phyloP scores from a whole-genome alignment of 2,329 filamentous ascomycete species.

The Arachnopeziza araneosa region DNA sequence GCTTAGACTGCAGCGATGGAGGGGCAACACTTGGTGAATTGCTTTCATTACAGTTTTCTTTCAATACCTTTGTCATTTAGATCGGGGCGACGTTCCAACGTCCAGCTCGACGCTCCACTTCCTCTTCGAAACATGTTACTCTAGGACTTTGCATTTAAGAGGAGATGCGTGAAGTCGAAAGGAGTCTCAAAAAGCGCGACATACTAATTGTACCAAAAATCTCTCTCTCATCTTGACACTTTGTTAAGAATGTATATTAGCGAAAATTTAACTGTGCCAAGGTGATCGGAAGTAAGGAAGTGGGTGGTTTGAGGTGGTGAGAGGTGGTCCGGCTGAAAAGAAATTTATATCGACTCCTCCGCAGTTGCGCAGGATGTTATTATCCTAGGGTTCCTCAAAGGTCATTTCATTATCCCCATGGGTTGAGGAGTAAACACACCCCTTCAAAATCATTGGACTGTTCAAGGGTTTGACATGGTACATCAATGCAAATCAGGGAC shows the following conservation, averaged over 20 bases:
- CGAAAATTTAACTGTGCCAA: background rate
- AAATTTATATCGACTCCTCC: background rate
- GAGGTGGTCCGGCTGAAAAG: background rate
- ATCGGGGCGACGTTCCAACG: too few relatives aligned
- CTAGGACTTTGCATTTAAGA: too few relatives aligned
- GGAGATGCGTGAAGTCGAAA: slow-evolving; percentile 4
- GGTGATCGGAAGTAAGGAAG: background rate
- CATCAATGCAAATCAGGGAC: background rate
- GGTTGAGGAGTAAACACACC: background rate
- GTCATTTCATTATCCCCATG: too few relatives aligned
- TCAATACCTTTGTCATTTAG: too few relatives aligned
- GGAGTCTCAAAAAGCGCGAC: slow-evolving; percentile 1
- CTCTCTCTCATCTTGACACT: background rate
- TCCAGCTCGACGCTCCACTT: too few relatives aligned
- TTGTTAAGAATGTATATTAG: background rate
- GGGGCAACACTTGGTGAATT: too few relatives aligned
- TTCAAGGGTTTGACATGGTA: background rate
- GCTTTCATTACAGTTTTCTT: too few relatives aligned
- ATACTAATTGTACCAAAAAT: too few relatives aligned
- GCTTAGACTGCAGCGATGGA: too few relatives aligned
- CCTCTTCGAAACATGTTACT: too few relatives aligned
- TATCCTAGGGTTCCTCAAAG: background rate
- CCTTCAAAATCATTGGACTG: background rate
- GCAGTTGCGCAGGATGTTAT: background rate
- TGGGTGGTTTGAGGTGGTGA: background rate